Conservation (phyloP, 2,329 filamentous ascomycete genomes). For the Microdochium bolleyi region DNA sequence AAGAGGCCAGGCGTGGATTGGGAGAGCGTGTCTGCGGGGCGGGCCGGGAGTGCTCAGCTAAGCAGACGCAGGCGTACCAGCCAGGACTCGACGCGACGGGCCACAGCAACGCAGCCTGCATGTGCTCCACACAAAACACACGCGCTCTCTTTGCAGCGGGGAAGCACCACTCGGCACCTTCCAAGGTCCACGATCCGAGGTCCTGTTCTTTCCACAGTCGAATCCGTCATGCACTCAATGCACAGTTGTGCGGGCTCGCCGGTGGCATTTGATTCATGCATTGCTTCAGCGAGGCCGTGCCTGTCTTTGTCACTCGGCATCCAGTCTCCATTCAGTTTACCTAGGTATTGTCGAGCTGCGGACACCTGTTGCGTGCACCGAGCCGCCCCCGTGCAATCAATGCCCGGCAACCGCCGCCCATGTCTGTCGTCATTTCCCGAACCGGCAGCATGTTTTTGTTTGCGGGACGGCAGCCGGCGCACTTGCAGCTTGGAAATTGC, state of each 20-base stretch:
- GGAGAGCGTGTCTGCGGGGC: neutral
- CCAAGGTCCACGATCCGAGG: too few species aligned
- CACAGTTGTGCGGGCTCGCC: too few species aligned
- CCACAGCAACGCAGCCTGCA: neutral
- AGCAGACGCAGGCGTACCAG: neutral
- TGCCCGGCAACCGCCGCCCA: neutral
- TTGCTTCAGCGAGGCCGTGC: too few species aligned
- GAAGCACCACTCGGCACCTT: too few species aligned
- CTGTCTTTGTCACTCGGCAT: too few species aligned
- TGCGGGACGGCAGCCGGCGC: neutral
- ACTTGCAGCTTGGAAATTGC: neutral
- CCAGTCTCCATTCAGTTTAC: too few species aligned
- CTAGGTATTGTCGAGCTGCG: too few species aligned
- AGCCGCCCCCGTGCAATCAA: neutral
- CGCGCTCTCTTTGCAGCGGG: neutral
- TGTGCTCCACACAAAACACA: neutral
- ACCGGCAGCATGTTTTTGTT: neutral
- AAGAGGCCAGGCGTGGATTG: neutral
- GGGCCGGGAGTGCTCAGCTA: neutral
- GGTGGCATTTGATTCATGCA: too few species aligned
- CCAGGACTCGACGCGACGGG: neutral
- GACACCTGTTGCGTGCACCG: too few species aligned
- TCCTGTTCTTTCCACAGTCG: too few species aligned
- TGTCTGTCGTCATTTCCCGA: neutral
- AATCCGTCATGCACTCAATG: too few species aligned